These are phyloP conservation scores for Dictyostelium discoideum DNA, from an alignment of 78 protist species.

Conservation along the genomic window DNA sequence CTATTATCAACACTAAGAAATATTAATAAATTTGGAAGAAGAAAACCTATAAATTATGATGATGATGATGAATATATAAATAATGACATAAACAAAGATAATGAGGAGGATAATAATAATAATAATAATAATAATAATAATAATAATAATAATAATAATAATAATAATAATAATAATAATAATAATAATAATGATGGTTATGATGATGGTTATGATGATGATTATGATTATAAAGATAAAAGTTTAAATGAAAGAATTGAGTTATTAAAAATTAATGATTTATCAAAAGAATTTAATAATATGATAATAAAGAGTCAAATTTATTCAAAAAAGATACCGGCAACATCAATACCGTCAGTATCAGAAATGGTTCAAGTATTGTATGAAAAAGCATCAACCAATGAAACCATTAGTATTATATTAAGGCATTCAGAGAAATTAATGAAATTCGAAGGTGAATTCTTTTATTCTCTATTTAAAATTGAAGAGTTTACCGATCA, in stretches of 20 bases:
- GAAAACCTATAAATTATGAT: neutral
- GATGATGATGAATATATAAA: neutral
- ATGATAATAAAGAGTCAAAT: neutral
- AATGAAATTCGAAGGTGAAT: neutral
- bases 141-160: too few species aligned
- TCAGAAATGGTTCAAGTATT: neutral
- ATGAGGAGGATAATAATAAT: too few species aligned
- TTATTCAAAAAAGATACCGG: neutral
- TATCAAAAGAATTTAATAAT: neutral
- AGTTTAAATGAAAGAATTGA: too few species aligned
- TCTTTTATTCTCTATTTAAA: neutral
- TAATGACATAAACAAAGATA: neutral
- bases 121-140: too few species aligned
- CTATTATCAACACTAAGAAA: slow-evolving; percentile 1
- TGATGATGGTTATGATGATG: neutral
- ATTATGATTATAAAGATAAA: neutral
- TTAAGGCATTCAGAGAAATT: neutral
- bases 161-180: neutral
- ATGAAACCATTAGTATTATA: slow-evolving; percentile 1
- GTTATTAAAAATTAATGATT: neutral
- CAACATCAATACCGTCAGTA: neutral
- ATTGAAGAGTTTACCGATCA: neutral
- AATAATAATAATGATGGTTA: neutral
- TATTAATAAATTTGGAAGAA: neutral
- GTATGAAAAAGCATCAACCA: neutral